phyloP scores from a whole-genome alignment of 2,329 filamentous ascomycete genomes.

The Sclerotinia sclerotiorum region DNA sequence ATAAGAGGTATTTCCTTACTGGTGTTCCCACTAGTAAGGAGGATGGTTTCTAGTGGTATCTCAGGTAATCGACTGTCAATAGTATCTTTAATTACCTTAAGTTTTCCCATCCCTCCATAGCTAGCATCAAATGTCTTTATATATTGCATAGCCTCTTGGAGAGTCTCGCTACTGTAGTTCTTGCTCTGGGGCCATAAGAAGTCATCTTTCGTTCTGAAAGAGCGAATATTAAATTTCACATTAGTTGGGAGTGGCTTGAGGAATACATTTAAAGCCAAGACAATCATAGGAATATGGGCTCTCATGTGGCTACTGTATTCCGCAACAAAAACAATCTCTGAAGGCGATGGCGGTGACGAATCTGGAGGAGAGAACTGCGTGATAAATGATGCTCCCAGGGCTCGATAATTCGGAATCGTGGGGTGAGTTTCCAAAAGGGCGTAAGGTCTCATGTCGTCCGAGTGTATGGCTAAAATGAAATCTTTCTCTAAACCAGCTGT shows the following conservation, averaged over 20 bases:
- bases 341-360: slow-evolving; percentile 50
- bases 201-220: slow-evolving; percentile 53
- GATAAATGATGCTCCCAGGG: slow-evolving; percentile 69
- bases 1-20: slow-evolving; percentile 40
- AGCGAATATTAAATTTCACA: slow-evolving; percentile 68
- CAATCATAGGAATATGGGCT: slow-evolving; percentile 53
- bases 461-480: slow-evolving; percentile 66
- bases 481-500: slow-evolving; percentile 59
- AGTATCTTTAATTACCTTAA: slow-evolving; percentile 46
- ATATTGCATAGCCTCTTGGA: slow-evolving; percentile 47
- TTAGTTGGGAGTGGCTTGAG: slow-evolving; percentile 64
- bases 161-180: slow-evolving; percentile 47
- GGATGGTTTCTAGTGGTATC: slow-evolving; percentile 53
- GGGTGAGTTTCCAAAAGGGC: slow-evolving; percentile 68
- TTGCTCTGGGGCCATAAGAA: slow-evolving; percentile 52
- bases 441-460: slow-evolving; percentile 57
- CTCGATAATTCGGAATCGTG: slow-evolving; percentile 58
- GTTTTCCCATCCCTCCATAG: slow-evolving; percentile 54
- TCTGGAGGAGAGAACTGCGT: slow-evolving; percentile 65
- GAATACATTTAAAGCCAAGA: slow-evolving; percentile 60
- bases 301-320: slow-evolving; percentile 70
- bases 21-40: too few species aligned
- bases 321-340: slow-evolving; percentile 72
- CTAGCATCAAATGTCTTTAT: slow-evolving; percentile 47
- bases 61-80: slow-evolving; percentile 47